phyloP scores from a whole-genome alignment of 2,329 filamentous ascomycete species.

The Neofusicoccum sp. region DNA sequence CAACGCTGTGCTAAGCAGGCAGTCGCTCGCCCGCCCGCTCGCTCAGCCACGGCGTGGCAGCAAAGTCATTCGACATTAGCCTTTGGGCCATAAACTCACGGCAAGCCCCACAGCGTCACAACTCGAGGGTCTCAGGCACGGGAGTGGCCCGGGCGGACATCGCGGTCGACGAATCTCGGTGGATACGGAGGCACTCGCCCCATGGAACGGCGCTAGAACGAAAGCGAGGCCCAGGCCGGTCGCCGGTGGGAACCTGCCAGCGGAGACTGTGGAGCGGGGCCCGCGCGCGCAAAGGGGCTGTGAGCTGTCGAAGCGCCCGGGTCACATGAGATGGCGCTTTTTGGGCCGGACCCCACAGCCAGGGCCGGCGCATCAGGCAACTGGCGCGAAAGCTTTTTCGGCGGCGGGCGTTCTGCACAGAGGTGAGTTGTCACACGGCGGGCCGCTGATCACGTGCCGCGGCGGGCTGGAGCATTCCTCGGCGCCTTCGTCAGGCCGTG shows the following conservation, averaged over 20 bases:
- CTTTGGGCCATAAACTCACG: constrained; percentile 7
- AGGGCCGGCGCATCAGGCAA: neutral
- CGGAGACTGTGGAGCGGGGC: constrained; percentile 7
- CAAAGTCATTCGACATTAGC: constrained; percentile 11
- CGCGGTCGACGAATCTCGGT: constrained; percentile 14
- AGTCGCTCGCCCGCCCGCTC: neutral
- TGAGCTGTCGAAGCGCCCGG: constrained; percentile 11
- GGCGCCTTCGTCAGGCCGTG: neutral
- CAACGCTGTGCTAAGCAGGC: neutral
- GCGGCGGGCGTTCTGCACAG: neutral
- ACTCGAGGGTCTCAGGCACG: constrained; percentile 13
- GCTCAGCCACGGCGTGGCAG: constrained; percentile 13
- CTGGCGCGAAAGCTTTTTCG: neutral
- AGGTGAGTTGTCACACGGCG: constrained; percentile 3
- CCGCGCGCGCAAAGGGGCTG: constrained; percentile 3
- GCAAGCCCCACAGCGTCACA: constrained; percentile 10
- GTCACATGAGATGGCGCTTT: constrained; percentile 16
- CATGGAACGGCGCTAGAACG: constrained; percentile 14
- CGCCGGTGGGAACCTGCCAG: constrained; percentile 7
- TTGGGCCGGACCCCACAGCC: constrained; percentile 5
- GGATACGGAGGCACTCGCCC: constrained; percentile 4
- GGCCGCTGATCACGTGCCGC: neutral
- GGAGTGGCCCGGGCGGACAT: neutral
- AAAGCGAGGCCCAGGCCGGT: constrained; percentile 11
- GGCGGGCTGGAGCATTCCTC: neutral